Conservation (phyloP, 2,329 filamentous ascomycete genomes). For the Diaporthe destruens region DNA sequence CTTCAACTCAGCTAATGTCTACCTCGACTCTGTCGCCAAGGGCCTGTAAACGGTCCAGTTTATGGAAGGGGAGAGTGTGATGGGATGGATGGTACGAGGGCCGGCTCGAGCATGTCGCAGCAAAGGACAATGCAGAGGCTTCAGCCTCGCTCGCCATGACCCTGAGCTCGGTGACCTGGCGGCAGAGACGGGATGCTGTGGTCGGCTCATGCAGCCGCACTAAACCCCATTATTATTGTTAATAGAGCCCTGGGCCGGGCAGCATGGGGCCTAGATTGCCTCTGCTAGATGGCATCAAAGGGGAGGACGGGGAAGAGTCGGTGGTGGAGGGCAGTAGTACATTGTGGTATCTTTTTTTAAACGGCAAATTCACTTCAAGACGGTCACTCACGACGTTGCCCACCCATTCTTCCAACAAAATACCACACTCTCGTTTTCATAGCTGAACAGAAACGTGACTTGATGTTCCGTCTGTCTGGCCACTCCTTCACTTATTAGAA, state of each 20-base stretch:
- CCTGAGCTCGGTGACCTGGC: not conserved
- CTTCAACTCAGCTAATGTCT: constrained; percentile 59
- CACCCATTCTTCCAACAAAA: constrained; percentile 3
- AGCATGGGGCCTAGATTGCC: constrained; percentile 9
- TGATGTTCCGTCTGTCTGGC: not conserved
- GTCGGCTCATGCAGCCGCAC: not conserved
- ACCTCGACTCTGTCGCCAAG: constrained; percentile 54
- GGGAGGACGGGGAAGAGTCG: not conserved
- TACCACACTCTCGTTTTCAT: constrained; percentile 24
- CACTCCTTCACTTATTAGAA: too few relatives aligned
- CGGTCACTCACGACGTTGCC: constrained; percentile 18
- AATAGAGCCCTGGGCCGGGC: constrained; percentile 15
- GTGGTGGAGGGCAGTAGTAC: not conserved
- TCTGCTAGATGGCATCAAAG: constrained; percentile 22
- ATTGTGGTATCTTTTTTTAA: constrained; percentile 26
- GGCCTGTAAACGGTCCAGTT: constrained; percentile 50
- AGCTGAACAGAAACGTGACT: not conserved
- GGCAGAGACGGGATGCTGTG: constrained; percentile 1
- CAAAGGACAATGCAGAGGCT: not conserved
- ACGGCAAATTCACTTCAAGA: constrained; percentile 33
- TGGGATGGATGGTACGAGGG: not conserved
- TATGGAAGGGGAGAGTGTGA: not conserved
- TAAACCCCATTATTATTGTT: constrained; percentile 22
- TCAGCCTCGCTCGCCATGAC: not conserved
- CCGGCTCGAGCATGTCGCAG: not conserved